A percentile compares a stretch with the other conserved stretches of the same genome.
Evolutionary conservation across 495 filamentous ascomycete genomes (phyloP).

Genomic region (Aspergillus saccharolyticus): DNA sequence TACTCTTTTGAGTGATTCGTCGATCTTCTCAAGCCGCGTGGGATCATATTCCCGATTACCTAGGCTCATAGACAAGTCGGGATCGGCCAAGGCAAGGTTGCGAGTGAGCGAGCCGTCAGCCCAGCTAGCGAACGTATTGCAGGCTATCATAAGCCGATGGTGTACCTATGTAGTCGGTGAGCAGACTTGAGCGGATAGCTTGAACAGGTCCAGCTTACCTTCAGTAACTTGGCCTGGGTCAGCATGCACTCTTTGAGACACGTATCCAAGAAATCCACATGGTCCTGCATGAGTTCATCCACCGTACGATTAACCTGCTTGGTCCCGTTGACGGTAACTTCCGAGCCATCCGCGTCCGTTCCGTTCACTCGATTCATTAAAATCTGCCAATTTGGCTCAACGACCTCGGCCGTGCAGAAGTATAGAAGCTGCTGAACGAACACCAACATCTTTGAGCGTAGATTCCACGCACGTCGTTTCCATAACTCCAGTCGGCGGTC

Average conservation of each 20-base stretch:
- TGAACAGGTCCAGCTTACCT: constrained; percentile 49
- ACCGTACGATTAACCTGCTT: constrained; percentile 73
- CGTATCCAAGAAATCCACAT: constrained; percentile 96
- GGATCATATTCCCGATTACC: constrained; percentile 51
- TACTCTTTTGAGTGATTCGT: constrained; percentile 79
- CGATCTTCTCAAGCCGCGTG: constrained; percentile 66
- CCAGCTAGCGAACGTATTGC: constrained; percentile 86
- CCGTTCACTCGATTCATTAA: constrained; percentile 79
- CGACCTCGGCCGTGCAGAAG: constrained; percentile 93
- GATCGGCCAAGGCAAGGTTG: constrained; percentile 71
- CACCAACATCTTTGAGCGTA: constrained; percentile 89
- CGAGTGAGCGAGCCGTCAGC: constrained; percentile 68
- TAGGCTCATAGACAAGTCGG: constrained; percentile 55
- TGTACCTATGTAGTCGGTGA: constrained; percentile 63
- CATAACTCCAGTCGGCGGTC: constrained; percentile 75
- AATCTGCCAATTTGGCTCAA: constrained; percentile 94
- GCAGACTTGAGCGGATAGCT: constrained; percentile 11
- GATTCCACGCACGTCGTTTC: constrained; percentile 89
- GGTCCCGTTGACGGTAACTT: constrained; percentile 41
- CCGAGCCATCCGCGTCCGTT: constrained; percentile 50
- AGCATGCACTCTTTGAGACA: constrained; percentile 99
- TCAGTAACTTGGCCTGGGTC: constrained; percentile 86
- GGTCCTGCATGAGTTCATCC: constrained; percentile 97
- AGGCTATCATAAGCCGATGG: constrained; percentile 88
- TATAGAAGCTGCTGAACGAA: constrained; percentile 96